Evolutionary conservation across 345 rosid species (phyloP).

Genomic region (Eucalyptus cloeziana): DNA sequence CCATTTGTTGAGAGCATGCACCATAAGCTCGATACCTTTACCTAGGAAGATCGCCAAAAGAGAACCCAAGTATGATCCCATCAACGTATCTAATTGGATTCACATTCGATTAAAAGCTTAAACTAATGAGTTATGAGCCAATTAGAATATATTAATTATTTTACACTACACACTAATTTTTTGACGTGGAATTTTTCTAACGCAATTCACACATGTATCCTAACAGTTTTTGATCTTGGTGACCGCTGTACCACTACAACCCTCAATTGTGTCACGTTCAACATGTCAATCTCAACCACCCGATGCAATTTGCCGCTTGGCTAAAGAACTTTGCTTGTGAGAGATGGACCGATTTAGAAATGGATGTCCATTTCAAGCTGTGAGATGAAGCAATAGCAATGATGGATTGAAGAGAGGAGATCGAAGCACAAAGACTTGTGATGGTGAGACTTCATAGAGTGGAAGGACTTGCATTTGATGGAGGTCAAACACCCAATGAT

Average conservation of each 20-base stretch:
- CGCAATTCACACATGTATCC: background rate
- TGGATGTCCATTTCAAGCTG: too few species aligned
- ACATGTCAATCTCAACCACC: background rate
- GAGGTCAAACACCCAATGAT: too few species aligned
- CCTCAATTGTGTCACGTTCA: background rate
- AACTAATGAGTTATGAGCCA: too few species aligned
- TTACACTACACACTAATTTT: fast-evolving
- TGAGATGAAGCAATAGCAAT: too few species aligned
- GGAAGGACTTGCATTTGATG: too few species aligned
- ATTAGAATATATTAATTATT: too few species aligned
- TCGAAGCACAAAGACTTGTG: too few species aligned
- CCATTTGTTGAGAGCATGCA: background rate
- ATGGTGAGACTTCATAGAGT: too few species aligned
- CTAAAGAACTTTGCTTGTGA: background rate
- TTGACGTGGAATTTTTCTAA: background rate
- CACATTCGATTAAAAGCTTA: fast-evolving
- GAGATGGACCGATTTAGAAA: background rate
- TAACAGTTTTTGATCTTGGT: background rate
- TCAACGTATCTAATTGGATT: too few species aligned
- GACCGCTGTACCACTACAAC: background rate
- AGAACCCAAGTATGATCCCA: background rate
- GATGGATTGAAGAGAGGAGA: too few species aligned
- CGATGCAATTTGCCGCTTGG: background rate
- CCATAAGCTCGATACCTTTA: background rate
- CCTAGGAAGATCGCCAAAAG: too few species aligned